Conservation (phyloP, 345 rosid species). For the Eutrema japonicum region DNA sequence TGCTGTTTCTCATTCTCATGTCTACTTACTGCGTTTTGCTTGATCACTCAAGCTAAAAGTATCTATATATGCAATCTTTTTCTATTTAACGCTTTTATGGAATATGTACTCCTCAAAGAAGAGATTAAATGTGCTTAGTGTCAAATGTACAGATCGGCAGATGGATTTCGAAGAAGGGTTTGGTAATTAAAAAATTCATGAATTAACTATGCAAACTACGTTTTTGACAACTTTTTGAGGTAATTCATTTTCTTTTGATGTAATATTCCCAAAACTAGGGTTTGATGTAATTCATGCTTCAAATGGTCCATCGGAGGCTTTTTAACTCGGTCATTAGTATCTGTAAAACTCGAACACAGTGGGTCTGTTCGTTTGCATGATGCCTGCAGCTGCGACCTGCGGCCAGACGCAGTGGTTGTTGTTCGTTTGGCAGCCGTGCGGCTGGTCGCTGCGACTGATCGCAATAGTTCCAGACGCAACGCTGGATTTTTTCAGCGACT, state of each 20-base stretch:
- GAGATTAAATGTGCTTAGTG: not conserved
- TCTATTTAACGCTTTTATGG: no score
- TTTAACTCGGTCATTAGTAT: no score
- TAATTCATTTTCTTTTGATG: not conserved
- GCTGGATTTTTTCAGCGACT: no score
- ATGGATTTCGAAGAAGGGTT: conserved; percentile 11
- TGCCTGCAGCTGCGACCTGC: no score
- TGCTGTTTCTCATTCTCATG: not conserved
- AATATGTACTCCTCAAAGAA: not conserved
- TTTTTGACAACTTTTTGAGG: not conserved
- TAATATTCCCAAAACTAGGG: not conserved
- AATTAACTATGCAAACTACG: not conserved
- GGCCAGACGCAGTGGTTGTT: no score
- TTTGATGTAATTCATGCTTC: no score
- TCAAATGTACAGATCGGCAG: conserved; percentile 58
- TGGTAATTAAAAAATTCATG: not conserved
- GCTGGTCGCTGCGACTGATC: no score
- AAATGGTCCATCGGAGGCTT: no score
- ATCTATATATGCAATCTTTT: not conserved
- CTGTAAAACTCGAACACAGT: no score
- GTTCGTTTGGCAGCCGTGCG: no score
- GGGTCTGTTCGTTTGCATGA: no score
- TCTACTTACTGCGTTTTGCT: not conserved
- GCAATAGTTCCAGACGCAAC: no score
- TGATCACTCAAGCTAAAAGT: not conserved